These are phyloP conservation scores for Gonapodya sp. DNA, from an alignment of 192 early-diverging fungal species.

Conservation along the genomic window DNA sequence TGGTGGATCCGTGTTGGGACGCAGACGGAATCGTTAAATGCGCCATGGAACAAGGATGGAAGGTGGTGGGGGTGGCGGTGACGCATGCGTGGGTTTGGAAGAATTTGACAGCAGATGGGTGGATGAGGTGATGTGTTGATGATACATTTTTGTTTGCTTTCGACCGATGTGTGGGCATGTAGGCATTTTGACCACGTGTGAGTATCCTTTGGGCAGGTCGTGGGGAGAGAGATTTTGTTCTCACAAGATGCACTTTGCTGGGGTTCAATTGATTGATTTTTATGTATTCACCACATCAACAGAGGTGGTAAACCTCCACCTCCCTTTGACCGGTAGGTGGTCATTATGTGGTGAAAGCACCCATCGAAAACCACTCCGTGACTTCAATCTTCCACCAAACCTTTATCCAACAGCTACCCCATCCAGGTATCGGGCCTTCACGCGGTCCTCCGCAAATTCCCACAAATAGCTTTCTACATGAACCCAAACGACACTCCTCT, in stretches of 20 bases:
- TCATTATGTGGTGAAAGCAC: too few relatives aligned
- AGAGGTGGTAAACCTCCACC: constrained; percentile 74
- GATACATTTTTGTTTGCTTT: too few relatives aligned
- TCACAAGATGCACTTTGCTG: not conserved
- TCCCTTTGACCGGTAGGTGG: constrained; percentile 54
- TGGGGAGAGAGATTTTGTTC: constrained; percentile 1
- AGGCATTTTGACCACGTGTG: constrained; percentile 65
- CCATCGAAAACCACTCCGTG: not conserved
- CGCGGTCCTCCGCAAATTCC: constrained; percentile 60
- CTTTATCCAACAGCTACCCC: constrained; percentile 27
- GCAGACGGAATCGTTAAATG: constrained; percentile 67
- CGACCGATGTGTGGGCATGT: too few relatives aligned
- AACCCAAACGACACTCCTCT: constrained; percentile 65
- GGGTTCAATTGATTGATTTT: not conserved
- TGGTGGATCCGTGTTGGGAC: constrained; percentile 94
- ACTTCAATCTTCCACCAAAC: not conserved
- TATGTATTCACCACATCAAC: constrained; percentile 9
- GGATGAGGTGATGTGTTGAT: not conserved
- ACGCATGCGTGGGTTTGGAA: constrained; percentile 43
- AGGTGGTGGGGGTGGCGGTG: constrained; percentile 61
- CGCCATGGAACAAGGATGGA: constrained; percentile 44
- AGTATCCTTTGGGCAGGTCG: not conserved
- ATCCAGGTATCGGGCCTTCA: constrained; percentile 70
- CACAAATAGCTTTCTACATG: constrained; percentile 65
- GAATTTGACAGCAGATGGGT: constrained; percentile 2